Percentiles rank a stretch among this genome's conserved stretches.
These are phyloP conservation scores for Globisporangium viniferum DNA, from an alignment of 352 stramenopile species.

Conservation along the genomic window DNA sequence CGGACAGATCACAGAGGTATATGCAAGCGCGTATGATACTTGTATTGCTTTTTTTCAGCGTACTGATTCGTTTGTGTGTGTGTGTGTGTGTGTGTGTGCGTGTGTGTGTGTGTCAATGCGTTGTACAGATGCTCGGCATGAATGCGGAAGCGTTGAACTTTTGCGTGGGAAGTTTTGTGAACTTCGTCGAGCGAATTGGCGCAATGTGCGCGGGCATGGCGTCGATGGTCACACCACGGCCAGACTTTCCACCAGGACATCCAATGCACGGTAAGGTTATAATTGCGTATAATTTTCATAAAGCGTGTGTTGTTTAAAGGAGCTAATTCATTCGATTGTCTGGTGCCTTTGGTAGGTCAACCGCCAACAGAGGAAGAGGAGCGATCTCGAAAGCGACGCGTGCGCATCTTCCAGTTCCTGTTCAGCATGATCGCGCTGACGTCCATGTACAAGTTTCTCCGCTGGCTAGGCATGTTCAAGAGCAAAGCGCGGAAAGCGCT, in stretches of 20 bases:
- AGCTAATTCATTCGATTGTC: background rate
- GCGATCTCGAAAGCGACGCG: constrained; percentile 57
- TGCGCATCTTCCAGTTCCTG: constrained; percentile 81
- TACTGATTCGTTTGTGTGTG: background rate
- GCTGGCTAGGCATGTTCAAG: constrained; percentile 53
- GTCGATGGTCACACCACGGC: constrained; percentile 61
- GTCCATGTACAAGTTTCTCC: constrained; percentile 54
- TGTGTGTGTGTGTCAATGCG: background rate
- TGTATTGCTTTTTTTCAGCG: background rate
- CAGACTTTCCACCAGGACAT: constrained; percentile 63
- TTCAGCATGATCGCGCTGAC: constrained; percentile 53
- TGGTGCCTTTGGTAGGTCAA: constrained; percentile 29
- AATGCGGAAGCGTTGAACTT: constrained; percentile 75
- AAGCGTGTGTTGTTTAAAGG: background rate
- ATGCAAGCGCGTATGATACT: background rate
- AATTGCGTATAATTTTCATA: background rate
- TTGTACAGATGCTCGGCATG: constrained; percentile 56
- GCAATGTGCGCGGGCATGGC: constrained; percentile 69
- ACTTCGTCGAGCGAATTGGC: constrained; percentile 82
- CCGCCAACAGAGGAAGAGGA: constrained; percentile 72
- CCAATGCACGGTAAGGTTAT: constrained; percentile 60
- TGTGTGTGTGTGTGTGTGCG: background rate
- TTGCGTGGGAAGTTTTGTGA: constrained; percentile 76
- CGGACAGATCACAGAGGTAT: constrained; percentile 69
- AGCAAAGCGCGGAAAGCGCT: constrained; percentile 27